Conservation (phyloP, 139 green algal genomes). For the Bryopsis sp. region DNA sequence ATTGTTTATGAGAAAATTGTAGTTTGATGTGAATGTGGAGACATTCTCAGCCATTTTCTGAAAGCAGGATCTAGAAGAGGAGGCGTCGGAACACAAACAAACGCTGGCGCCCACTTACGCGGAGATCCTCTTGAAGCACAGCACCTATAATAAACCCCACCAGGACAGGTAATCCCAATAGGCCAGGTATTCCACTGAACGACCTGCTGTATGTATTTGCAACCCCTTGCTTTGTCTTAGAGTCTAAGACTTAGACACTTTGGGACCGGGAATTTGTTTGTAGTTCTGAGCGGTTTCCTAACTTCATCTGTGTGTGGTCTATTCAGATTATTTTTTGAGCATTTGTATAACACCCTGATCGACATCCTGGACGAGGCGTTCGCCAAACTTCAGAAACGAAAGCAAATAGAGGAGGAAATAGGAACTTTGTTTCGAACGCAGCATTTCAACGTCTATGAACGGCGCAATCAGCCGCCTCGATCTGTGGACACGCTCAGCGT, state of each 20-base stretch:
- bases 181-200: background rate
- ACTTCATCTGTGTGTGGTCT: background rate
- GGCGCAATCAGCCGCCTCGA: conserved; percentile 26
- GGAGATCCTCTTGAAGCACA: background rate
- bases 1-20: background rate
- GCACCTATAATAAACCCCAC: background rate
- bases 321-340: conserved; percentile 38
- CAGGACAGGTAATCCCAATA: background rate
- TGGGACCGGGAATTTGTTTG: no score
- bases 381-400: conserved; percentile 21
- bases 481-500: conserved; percentile 58
- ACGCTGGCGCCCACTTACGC: background rate
- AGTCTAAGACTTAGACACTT: no score
- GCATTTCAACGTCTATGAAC: conserved; percentile 47
- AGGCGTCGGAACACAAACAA: background rate
- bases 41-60: background rate
- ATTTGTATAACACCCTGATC: conserved; percentile 25
- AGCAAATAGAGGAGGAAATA: conserved; percentile 35
- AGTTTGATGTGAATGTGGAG: background rate
- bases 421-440: conserved; percentile 30
- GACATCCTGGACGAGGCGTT: conserved; percentile 26
- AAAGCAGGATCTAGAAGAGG: background rate
- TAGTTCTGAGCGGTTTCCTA: no score
- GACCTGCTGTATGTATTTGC: background rate
- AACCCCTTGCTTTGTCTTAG: background rate